Percentiles rank a stretch among this genome's conserved stretches.
Evolutionary conservation across 2,329 filamentous ascomycete species (phyloP).

Genomic region (Fusarium nematophilum): DNA sequence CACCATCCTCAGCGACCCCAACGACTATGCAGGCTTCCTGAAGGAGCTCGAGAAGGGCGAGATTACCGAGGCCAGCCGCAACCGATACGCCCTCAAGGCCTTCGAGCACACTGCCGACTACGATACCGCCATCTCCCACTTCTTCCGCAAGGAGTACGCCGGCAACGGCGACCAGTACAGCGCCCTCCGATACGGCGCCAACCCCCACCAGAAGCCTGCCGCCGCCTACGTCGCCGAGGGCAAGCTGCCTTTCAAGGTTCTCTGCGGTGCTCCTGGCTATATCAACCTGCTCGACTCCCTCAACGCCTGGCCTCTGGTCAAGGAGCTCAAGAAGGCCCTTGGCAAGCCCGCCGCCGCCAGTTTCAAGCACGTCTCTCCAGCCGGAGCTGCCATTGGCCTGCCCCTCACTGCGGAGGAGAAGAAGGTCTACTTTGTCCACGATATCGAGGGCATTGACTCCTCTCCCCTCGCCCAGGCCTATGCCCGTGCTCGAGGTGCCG

Average conservation of each 20-base stretch:
- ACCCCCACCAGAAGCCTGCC: constrained; percentile 98
- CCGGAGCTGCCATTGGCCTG: constrained; percentile 92
- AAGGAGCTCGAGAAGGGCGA: constrained; percentile 89
- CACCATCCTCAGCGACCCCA: constrained; percentile 93
- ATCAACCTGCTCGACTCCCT: constrained; percentile 97
- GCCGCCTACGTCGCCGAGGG: constrained; percentile 80
- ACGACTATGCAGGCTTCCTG: constrained; percentile 94
- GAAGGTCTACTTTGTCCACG: constrained; percentile 98
- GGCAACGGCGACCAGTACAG: constrained; percentile 85
- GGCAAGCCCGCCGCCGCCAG: constrained; percentile 91
- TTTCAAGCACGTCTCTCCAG: constrained; percentile 99
- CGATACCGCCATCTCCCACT: constrained; percentile 92
- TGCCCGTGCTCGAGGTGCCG: constrained; percentile 91
- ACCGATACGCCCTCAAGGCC: constrained; percentile 93
- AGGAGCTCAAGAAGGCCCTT: constrained; percentile 92
- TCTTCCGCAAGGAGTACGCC: constrained; percentile 98
- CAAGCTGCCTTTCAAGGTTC: constrained; percentile 92
- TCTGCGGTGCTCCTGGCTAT: constrained; percentile 90
- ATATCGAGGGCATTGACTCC: constrained; percentile 87
- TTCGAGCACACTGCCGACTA: constrained; percentile 99
- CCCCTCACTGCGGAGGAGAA: constrained; percentile 88
- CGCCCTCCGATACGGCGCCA: constrained; percentile 91
- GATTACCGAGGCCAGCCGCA: constrained; percentile 85
- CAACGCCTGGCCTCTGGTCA: constrained; percentile 96
- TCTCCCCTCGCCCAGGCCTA: constrained; percentile 94